A percentile compares a stretch with the other conserved stretches of the same genome.
These are phyloP conservation scores for Leucaena leucocephala DNA, from an alignment of 306 rosid genomes.

Conservation along the genomic window DNA sequence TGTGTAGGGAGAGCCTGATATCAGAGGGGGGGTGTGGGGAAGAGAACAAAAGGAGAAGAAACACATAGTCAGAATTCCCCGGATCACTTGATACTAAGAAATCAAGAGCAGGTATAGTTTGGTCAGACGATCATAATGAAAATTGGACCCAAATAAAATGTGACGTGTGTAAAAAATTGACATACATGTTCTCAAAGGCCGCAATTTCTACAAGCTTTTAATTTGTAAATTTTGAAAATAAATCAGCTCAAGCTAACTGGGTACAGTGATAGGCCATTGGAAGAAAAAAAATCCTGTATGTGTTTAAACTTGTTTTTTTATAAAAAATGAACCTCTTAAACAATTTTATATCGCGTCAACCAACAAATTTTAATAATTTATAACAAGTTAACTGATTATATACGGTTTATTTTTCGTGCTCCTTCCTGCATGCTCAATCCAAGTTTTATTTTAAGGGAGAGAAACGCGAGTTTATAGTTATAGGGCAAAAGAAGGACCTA, in stretches of 20 bases:
- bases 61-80: constrained; percentile 41
- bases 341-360: no score
- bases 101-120: constrained; percentile 28
- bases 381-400: no score
- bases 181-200: neutral
- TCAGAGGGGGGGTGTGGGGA: neutral
- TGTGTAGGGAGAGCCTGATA: neutral
- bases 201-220: neutral
- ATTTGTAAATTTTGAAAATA: neutral
- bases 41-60: neutral
- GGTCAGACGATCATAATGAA: constrained; percentile 39
- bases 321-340: neutral
- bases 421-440: no score
- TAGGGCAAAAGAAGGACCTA: constrained; percentile 29
- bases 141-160: constrained; percentile 33
- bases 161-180: constrained; percentile 18
- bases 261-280: neutral
- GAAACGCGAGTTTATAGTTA: constrained; percentile 28
- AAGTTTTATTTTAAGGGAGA: neutral
- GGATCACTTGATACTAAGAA: constrained; percentile 37
- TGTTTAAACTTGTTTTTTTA: neutral
- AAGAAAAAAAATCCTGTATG: neutral
- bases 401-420: no score
- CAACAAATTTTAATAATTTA: no score
- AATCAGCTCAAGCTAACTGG: neutral